These are phyloP conservation scores for Pyrenula massariospora DNA, from an alignment of 495 filamentous ascomycete species.

Conservation along the genomic window DNA sequence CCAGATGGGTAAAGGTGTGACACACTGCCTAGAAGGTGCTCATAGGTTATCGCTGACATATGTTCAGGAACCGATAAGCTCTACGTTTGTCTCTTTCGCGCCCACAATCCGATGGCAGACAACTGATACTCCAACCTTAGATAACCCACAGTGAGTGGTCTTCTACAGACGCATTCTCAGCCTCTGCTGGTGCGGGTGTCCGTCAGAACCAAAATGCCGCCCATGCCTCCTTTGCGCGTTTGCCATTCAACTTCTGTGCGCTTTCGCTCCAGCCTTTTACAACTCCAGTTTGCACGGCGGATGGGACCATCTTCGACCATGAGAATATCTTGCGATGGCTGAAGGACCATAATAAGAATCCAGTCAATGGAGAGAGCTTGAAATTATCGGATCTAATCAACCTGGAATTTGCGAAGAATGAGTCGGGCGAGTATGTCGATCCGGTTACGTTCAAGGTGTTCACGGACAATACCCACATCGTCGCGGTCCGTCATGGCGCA, in stretches of 20 bases:
- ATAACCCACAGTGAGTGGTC: conserved; percentile 96
- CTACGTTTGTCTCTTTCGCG: conserved; percentile 41
- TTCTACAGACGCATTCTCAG: conserved; percentile 74
- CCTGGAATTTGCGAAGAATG: conserved; percentile 85
- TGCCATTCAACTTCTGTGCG: conserved; percentile 98
- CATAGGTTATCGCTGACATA: conserved; percentile 5
- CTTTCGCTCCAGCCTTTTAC: conserved; percentile 85
- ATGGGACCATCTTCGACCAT: conserved; percentile 76
- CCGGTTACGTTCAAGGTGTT: conserved; percentile 95
- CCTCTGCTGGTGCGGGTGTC: conserved; percentile 61
- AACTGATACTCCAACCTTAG: conserved; percentile 16
- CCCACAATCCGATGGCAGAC: conserved; percentile 8
- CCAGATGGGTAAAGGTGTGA: not conserved
- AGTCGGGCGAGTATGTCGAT: conserved; percentile 85
- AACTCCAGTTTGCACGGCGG: conserved; percentile 69
- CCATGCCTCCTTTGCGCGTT: conserved; percentile 64
- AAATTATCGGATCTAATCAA: conserved; percentile 77
- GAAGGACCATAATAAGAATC: conserved; percentile 83
- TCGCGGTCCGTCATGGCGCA: conserved; percentile 63
- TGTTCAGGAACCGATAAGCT: conserved; percentile 57
- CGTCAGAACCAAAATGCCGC: conserved; percentile 34
- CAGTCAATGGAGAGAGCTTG: conserved; percentile 69
- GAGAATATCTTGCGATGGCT: conserved; percentile 87
- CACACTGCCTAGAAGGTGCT: not conserved
- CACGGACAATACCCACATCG: conserved; percentile 95